Conservation (phyloP, 139 green algal genomes). For the Micromonas pusilla region DNA sequence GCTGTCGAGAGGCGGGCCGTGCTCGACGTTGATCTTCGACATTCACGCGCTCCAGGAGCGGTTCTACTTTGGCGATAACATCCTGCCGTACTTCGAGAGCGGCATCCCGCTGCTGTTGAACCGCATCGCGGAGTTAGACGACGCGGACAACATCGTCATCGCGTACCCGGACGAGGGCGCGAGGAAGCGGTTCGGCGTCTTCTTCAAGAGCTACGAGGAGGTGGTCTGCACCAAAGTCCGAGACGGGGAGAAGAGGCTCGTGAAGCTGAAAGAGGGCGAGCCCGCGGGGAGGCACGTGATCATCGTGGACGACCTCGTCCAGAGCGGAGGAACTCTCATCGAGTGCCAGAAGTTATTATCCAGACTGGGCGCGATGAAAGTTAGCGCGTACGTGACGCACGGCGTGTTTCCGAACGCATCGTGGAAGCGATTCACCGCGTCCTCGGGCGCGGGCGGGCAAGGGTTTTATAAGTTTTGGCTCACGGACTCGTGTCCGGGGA, state of each 20-base stretch:
- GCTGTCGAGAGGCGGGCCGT: conserved; percentile 81
- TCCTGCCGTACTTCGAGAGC: conserved; percentile 91
- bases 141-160: conserved; percentile 74
- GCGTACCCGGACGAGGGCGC: conserved; percentile 97
- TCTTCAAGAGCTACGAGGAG: conserved; percentile 24
- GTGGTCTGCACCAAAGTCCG: conserved; percentile 98
- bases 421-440: conserved; percentile 66
- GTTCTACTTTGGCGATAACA: conserved; percentile 98
- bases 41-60: conserved; percentile 96
- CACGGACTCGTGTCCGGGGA: conserved; percentile 84
- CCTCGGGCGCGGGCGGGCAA: conserved; percentile 1
- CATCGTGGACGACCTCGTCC: conserved; percentile 97
- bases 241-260: conserved; percentile 89
- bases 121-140: conserved; percentile 60
- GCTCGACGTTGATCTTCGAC: conserved; percentile 94
- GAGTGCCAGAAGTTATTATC: conserved; percentile 88
- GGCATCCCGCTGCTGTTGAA: conserved; percentile 88
- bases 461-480: conserved; percentile 94
- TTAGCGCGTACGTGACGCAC: conserved; percentile 94
- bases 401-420: conserved; percentile 94
- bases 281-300: conserved; percentile 81
- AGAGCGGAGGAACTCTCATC: conserved; percentile 88
- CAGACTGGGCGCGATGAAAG: conserved; percentile 57
- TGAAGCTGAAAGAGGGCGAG: conserved; percentile 88
- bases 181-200: conserved; percentile 96